Evolutionary conservation across 2,329 filamentous ascomycete species (phyloP).

Genomic region (Aureobasidium pullulans): DNA sequence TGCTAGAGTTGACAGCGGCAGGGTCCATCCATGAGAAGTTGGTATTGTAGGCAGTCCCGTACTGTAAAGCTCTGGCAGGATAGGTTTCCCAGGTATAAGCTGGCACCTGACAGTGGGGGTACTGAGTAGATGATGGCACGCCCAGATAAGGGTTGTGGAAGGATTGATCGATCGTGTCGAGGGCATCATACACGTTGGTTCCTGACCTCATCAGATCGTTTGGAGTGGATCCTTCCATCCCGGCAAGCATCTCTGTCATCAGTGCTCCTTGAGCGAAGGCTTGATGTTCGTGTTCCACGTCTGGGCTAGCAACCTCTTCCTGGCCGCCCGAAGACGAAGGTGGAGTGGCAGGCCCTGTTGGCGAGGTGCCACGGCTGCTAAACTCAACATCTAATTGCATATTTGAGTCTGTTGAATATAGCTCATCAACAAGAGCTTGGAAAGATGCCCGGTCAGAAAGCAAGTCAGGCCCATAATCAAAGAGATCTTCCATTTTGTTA

Average conservation of each 20-base stretch:
- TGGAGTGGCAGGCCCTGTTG: slow-evolving; percentile 1
- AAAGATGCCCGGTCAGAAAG: slow-evolving; percentile 5
- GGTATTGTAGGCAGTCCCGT: neutral
- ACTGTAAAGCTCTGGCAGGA: neutral
- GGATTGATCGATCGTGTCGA: neutral
- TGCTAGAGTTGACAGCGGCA: neutral
- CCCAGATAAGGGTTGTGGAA: neutral
- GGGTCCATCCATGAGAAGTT: neutral
- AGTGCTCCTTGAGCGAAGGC: slow-evolving; percentile 1
- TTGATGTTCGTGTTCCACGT: neutral
- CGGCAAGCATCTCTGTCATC: slow-evolving; percentile 11
- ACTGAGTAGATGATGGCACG: neutral
- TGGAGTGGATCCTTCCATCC: neutral
- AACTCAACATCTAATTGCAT: slow-evolving; percentile 8
- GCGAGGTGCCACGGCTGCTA: slow-evolving; percentile 4
- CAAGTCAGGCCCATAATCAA: slow-evolving; percentile 1
- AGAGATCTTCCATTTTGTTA: slow-evolving; percentile 8
- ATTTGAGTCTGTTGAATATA: neutral
- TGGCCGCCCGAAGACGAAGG: slow-evolving; percentile 2
- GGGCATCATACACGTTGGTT: neutral
- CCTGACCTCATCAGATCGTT: neutral
- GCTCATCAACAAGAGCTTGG: slow-evolving; percentile 4
- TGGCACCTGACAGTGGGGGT: neutral
- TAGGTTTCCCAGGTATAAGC: neutral
- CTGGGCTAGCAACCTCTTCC: neutral